These are phyloP conservation scores for Pulicaria dysenterica DNA, from an alignment of 129 eudicot genomes.

Conservation along the genomic window DNA sequence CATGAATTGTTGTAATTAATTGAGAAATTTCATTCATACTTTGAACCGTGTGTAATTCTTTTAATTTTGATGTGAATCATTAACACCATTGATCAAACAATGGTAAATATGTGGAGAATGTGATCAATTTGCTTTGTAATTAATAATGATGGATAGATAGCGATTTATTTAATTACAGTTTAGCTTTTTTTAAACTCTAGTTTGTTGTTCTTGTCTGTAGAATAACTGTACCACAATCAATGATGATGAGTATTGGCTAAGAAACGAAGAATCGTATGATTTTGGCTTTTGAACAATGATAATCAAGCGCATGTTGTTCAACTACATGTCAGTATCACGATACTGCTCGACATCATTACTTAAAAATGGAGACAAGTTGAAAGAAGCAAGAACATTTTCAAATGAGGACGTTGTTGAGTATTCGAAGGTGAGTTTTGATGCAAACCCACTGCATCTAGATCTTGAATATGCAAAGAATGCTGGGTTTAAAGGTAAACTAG, in stretches of 20 bases:
- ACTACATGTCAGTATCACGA: constrained; percentile 22
- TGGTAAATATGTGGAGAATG: no score
- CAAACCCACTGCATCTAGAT: constrained; percentile 82
- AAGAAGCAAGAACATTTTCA: constrained; percentile 53
- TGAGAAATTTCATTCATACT: no score
- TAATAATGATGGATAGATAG: no score
- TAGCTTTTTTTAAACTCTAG: no score
- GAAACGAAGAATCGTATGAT: no score
- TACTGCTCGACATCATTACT: constrained; percentile 36
- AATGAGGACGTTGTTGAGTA: constrained; percentile 52
- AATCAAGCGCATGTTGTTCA: constrained; percentile 31
- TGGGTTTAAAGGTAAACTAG: constrained; percentile 60
- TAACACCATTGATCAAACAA: no score
- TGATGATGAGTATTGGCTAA: background rate
- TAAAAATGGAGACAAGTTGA: constrained; percentile 53
- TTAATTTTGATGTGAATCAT: no score
- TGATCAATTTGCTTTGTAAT: no score
- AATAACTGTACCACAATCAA: background rate
- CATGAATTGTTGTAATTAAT: no score
- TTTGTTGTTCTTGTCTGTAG: no score
- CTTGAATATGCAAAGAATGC: constrained; percentile 60
- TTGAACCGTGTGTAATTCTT: no score
- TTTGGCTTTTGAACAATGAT: constrained; percentile 8
- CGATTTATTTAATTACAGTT: no score
- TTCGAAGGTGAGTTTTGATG: constrained; percentile 73